phyloP scores from a whole-genome alignment of 805 yeast genomes.

The Cyberlindnera americana region DNA sequence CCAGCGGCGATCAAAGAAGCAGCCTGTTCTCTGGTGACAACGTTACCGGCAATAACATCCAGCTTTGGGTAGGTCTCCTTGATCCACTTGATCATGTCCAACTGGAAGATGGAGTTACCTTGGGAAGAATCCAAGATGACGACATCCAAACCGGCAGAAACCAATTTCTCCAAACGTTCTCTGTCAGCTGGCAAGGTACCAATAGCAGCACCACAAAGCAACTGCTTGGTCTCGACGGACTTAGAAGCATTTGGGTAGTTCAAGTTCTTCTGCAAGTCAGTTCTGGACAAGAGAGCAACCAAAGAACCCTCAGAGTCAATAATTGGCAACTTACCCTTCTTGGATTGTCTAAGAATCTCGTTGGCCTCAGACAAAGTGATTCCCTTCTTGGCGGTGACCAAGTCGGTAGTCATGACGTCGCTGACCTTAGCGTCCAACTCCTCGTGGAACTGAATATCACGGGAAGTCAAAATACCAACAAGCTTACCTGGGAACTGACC shows the following conservation, averaged over 20 bases:
- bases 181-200: slow-evolving; percentile 92
- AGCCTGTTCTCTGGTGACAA: slow-evolving; percentile 98
- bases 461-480: slow-evolving; percentile 92
- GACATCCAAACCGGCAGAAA: slow-evolving; percentile 95
- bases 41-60: slow-evolving; percentile 96
- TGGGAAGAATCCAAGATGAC: slow-evolving; percentile 95
- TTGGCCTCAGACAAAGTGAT: slow-evolving; percentile 83
- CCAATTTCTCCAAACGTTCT: slow-evolving; percentile 78
- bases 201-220: slow-evolving; percentile 97
- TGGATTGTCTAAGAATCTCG: slow-evolving; percentile 82
- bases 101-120: slow-evolving; percentile 95
- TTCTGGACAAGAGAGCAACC: slow-evolving; percentile 86
- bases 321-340: slow-evolving; percentile 97
- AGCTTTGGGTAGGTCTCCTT: slow-evolving; percentile 74
- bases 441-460: slow-evolving; percentile 95
- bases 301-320: slow-evolving; percentile 73
- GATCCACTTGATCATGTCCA: slow-evolving; percentile 90
- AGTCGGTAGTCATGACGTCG: slow-evolving; percentile 86
- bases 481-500: slow-evolving; percentile 88
- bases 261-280: slow-evolving; percentile 95
- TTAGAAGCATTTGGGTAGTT: slow-evolving; percentile 93
- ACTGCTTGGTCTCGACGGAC: slow-evolving; percentile 88
- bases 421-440: slow-evolving; percentile 57
- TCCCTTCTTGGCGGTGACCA: slow-evolving; percentile 81
- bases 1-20: slow-evolving; percentile 93